Evolutionary conservation across 192 early-diverging fungal species (phyloP).

Genomic region (Coemansia sp.): DNA sequence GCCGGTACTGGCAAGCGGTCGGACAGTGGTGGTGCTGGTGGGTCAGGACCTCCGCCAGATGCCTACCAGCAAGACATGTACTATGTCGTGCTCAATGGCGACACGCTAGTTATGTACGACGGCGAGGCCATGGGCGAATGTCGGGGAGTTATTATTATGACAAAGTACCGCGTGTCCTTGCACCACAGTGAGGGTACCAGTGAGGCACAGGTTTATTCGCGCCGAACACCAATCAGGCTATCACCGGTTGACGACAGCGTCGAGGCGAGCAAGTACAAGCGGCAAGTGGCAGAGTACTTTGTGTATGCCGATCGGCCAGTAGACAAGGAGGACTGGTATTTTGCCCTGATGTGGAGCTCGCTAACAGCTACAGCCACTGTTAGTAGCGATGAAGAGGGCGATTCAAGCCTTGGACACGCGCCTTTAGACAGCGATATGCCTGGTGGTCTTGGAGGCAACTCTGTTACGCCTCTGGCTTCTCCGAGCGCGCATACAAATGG

Average conservation of each 20-base stretch:
- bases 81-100: constrained; percentile 78
- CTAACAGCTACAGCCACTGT: constrained; percentile 36
- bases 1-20: constrained; percentile 24
- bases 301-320: constrained; percentile 62
- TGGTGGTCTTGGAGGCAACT: background rate
- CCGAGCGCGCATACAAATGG: background rate
- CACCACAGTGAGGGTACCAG: constrained; percentile 54
- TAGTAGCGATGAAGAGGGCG: constrained; percentile 33
- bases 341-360: constrained; percentile 77
- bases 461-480: background rate
- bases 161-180: constrained; percentile 67
- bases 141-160: constrained; percentile 75
- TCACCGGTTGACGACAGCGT: constrained; percentile 29
- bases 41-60: constrained; percentile 18
- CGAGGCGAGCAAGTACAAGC: constrained; percentile 20
- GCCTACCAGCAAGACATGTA: constrained; percentile 56
- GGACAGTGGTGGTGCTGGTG: constrained; percentile 13
- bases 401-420: background rate
- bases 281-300: constrained; percentile 59
- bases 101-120: constrained; percentile 84
- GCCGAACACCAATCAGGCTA: constrained; percentile 60
- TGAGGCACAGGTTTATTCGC: constrained; percentile 70
- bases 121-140: constrained; percentile 77
- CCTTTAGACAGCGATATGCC: background rate
- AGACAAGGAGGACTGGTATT: constrained; percentile 92